Evolutionary conservation across 2,329 filamentous ascomycete species (phyloP).

Genomic region (Ophiostoma perfectum): DNA sequence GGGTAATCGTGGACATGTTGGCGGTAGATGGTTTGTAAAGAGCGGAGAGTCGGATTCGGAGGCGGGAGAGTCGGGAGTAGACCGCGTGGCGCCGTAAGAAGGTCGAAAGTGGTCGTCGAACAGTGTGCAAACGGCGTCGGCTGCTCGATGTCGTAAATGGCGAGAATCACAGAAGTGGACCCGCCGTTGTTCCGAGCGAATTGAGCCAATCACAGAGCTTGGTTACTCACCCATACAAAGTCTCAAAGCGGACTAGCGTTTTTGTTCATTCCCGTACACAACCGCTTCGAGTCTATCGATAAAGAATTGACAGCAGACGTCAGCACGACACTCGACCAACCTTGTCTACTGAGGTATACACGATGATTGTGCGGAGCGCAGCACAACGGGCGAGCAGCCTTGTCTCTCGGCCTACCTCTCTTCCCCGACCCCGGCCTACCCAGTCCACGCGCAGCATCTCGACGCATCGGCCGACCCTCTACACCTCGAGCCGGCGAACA

Average conservation of each 20-base stretch:
- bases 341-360: not conserved
- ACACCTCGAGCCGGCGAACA: not conserved
- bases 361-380: constrained; percentile 10
- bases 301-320: not conserved
- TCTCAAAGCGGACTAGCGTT: not conserved
- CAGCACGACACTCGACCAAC: not conserved
- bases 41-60: not conserved
- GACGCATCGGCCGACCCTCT: not conserved
- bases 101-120: not conserved
- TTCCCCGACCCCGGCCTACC: not conserved
- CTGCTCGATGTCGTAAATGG: not conserved
- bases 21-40: not conserved
- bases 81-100: too few relatives aligned
- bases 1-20: constrained; percentile 80
- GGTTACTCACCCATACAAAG: constrained; percentile 19
- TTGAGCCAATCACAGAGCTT: constrained; percentile 25
- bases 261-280: not conserved
- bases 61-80: too few relatives aligned
- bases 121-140: not conserved
- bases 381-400: not conserved
- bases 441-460: not conserved
- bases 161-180: constrained; percentile 15
- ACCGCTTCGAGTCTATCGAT: not conserved
- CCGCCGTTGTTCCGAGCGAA: constrained; percentile 11
- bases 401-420: not conserved